Percentiles rank a stretch among this genome's conserved stretches.
phyloP scores from a whole-genome alignment of 2,329 filamentous ascomycete species.

The Verticillium longisporum region DNA sequence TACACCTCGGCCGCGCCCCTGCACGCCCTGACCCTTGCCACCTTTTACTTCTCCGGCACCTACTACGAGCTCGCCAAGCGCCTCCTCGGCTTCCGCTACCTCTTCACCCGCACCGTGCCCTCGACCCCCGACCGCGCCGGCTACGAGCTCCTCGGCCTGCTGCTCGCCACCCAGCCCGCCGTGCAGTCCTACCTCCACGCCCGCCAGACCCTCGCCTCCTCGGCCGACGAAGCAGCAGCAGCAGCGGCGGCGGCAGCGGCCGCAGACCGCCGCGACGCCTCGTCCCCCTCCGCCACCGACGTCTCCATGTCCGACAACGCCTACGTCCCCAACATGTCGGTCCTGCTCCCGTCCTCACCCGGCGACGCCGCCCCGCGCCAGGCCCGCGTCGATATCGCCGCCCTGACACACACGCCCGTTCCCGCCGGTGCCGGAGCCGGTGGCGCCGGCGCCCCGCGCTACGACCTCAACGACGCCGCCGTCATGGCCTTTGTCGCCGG shows the following conservation, averaged over 20 bases:
- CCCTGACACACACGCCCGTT: slow-evolving; percentile 51
- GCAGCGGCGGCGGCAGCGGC: slow-evolving; percentile 11
- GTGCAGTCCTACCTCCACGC: slow-evolving; percentile 81
- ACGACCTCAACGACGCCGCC: slow-evolving; percentile 57
- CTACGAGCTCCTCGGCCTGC: slow-evolving; percentile 88
- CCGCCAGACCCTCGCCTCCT: slow-evolving; percentile 47
- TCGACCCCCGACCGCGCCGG: slow-evolving; percentile 59
- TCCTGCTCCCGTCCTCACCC: slow-evolving; percentile 43
- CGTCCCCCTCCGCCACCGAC: slow-evolving; percentile 33
- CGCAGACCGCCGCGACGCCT: slow-evolving; percentile 19
- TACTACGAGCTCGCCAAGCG: slow-evolving; percentile 95
- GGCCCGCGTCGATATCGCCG: slow-evolving; percentile 36
- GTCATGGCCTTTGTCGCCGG: slow-evolving; percentile 79
- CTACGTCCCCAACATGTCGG: slow-evolving; percentile 58
- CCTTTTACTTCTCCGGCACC: slow-evolving; percentile 93
- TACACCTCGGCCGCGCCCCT: slow-evolving; percentile 78
- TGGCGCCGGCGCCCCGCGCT: no score
- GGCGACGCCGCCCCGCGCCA: slow-evolving; percentile 15
- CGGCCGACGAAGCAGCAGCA: slow-evolving; percentile 12
- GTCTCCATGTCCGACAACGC: slow-evolving; percentile 56
- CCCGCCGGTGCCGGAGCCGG: slow-evolving; percentile 26
- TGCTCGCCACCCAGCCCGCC: slow-evolving; percentile 79
- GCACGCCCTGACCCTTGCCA: slow-evolving; percentile 74
- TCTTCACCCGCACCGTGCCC: slow-evolving; percentile 76
- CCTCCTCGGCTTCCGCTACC: slow-evolving; percentile 77